Evolutionary conservation across 768 basidiomycete genomes (phyloP).

Genomic region (Terana coerulea): DNA sequence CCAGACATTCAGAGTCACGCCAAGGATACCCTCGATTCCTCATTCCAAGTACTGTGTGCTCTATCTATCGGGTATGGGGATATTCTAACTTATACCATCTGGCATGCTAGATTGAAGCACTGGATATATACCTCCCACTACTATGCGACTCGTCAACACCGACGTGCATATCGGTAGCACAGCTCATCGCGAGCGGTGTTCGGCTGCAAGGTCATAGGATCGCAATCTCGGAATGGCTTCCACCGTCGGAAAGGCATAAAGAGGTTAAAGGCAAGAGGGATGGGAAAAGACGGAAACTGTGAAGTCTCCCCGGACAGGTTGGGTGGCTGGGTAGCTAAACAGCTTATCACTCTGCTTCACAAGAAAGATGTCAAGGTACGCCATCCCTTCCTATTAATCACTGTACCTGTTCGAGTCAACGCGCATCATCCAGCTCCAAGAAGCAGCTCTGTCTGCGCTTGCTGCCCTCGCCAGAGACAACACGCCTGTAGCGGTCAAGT

Average conservation of each 20-base stretch:
- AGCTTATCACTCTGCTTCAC: slow-evolving; percentile 44
- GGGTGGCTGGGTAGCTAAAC: slow-evolving; percentile 59
- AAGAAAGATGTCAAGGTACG: slow-evolving; percentile 53
- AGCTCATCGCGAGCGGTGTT: slow-evolving; percentile 51
- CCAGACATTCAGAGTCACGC: slow-evolving; percentile 45
- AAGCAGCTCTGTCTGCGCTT: slow-evolving; percentile 60
- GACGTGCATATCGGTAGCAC: slow-evolving; percentile 48
- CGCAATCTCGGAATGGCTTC: slow-evolving; percentile 59
- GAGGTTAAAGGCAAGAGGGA: slow-evolving; percentile 60
- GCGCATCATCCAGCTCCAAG: slow-evolving; percentile 47
- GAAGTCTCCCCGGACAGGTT: slow-evolving; percentile 36
- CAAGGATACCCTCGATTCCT: slow-evolving; percentile 49
- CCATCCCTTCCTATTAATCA: neutral
- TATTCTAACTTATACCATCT: neutral
- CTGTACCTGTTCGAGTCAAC: neutral
- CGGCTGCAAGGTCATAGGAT: slow-evolving; percentile 47
- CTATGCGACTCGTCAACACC: slow-evolving; percentile 42
- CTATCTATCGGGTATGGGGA: neutral
- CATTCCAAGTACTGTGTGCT: slow-evolving; percentile 48
- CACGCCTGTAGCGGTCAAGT: slow-evolving; percentile 41
- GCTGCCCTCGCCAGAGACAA: slow-evolving; percentile 68
- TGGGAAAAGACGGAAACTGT: slow-evolving; percentile 64
- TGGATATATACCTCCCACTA: slow-evolving; percentile 68
- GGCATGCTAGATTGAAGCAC: slow-evolving; percentile 43
- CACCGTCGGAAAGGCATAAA: slow-evolving; percentile 48